Evolutionary conservation across 306 rosid species (phyloP).

Genomic region (Castanea sativa): DNA sequence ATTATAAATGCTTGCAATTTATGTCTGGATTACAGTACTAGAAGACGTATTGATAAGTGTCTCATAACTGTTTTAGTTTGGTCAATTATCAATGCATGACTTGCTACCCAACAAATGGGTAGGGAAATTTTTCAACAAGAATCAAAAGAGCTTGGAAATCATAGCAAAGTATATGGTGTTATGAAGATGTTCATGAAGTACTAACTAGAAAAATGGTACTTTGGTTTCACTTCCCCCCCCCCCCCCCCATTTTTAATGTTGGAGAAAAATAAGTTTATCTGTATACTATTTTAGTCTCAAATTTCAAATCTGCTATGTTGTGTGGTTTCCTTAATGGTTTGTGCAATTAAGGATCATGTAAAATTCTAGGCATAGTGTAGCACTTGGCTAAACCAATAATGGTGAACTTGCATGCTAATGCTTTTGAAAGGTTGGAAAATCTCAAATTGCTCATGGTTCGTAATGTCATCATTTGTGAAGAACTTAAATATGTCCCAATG

Average conservation of each 20-base stretch:
- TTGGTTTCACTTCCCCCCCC: not conserved
- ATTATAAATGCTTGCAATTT: conserved; percentile 8
- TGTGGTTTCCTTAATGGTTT: not conserved
- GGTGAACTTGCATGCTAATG: conserved; percentile 17
- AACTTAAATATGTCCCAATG: conserved; percentile 3
- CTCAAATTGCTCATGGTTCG: conserved; percentile 1
- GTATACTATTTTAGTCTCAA: too few species aligned
- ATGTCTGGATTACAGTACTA: not conserved
- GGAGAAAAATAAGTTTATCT: too few species aligned
- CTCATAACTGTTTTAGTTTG: not conserved
- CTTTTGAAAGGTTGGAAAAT: conserved; percentile 19
- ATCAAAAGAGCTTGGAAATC: conserved; percentile 14
- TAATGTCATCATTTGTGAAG: conserved; percentile 7
- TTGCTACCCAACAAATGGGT: conserved; percentile 15
- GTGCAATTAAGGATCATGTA: conserved; percentile 7
- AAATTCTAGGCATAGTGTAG: not conserved
- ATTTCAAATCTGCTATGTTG: too few species aligned
- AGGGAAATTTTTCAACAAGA: conserved; percentile 1
- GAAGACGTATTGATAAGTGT: conserved; percentile 10
- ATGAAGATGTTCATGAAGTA: conserved; percentile 7
- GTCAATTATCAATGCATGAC: conserved; percentile 9
- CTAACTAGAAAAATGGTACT: conserved; percentile 12
- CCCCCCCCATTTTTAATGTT: too few species aligned
- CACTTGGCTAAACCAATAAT: conserved; percentile 1
- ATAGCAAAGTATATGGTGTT: conserved; percentile 15